Evolutionary conservation across 345 rosid species (phyloP).

Genomic region (Carallia brachiata): DNA sequence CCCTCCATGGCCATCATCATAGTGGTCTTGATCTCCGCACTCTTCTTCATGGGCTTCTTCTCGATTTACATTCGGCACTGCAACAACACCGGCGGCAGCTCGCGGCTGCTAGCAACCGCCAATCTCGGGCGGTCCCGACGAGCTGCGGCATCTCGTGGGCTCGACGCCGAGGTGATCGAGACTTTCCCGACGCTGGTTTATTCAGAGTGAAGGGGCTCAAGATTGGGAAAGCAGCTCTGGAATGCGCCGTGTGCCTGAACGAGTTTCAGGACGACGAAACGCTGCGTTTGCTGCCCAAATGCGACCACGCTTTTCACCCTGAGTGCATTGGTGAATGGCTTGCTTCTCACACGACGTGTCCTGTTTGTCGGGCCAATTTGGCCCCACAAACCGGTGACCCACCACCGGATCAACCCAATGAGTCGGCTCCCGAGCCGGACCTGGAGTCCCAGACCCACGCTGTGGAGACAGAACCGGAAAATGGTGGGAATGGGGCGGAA

Average conservation of each 20-base stretch:
- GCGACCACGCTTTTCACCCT: conserved; percentile 12
- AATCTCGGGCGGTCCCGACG: conserved; percentile 29
- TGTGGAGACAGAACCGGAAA: not conserved
- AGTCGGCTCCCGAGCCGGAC: conserved; percentile 12
- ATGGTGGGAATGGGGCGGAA: not conserved
- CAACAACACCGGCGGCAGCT: conserved; percentile 20
- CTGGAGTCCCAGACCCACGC: conserved; percentile 35
- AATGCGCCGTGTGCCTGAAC: conserved; percentile 6
- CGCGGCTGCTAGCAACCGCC: conserved; percentile 12
- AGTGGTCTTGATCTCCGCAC: conserved; percentile 64
- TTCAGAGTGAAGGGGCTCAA: conserved; percentile 6
- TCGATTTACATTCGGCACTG: conserved; percentile 88
- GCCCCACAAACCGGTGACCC: conserved; percentile 11
- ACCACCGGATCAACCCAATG: not conserved
- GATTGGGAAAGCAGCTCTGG: not conserved
- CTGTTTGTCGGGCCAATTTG: not conserved
- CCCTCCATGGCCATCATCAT: conserved; percentile 87
- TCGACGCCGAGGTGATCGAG: not conserved
- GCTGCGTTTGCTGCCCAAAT: conserved; percentile 8
- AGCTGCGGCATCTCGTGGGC: conserved; percentile 17
- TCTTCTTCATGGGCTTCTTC: conserved; percentile 85
- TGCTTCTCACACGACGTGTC: not conserved
- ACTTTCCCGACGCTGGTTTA: conserved; percentile 6
- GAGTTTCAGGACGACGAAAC: conserved; percentile 2
- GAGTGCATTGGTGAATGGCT: conserved; percentile 12